These are phyloP conservation scores for Conticribra guillardii DNA, from an alignment of 108 stramenopile genomes.

Conservation along the genomic window DNA sequence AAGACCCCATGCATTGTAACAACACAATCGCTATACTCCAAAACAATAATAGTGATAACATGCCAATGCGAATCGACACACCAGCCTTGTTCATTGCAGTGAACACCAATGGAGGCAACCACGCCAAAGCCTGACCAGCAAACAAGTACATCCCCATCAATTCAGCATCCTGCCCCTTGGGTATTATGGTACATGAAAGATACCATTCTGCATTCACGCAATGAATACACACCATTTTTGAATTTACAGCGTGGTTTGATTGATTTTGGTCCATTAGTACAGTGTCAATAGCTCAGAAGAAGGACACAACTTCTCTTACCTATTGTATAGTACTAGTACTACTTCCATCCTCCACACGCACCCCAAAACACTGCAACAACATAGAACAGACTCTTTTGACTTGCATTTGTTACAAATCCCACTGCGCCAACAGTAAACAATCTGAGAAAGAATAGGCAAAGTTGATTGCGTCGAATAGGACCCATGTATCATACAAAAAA, in stretches of 20 bases:
- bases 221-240: too few relatives aligned
- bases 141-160: constrained; percentile 77
- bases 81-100: constrained; percentile 40
- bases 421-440: constrained; percentile 32
- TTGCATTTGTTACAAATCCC: constrained; percentile 17
- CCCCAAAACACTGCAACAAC: constrained; percentile 40
- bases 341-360: constrained; percentile 43
- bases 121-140: constrained; percentile 39
- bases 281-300: too few relatives aligned
- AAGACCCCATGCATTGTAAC: constrained; percentile 28
- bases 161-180: constrained; percentile 78
- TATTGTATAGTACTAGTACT: too few relatives aligned
- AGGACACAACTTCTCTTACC: too few relatives aligned
- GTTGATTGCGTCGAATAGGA: constrained; percentile 27
- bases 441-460: constrained; percentile 21
- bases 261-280: too few relatives aligned
- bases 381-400: constrained; percentile 23
- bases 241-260: too few relatives aligned
- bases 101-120: constrained; percentile 49
- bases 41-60: constrained; percentile 25
- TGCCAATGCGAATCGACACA: constrained; percentile 30
- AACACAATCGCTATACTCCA: constrained; percentile 11
- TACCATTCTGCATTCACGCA: constrained; percentile 44
- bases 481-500: constrained; percentile 11
- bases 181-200: constrained; percentile 62